Percentiles rank a stretch among this genome's conserved stretches.
Evolutionary conservation across 2,329 filamentous ascomycete species (phyloP).

Genomic region (Periconia sp.): DNA sequence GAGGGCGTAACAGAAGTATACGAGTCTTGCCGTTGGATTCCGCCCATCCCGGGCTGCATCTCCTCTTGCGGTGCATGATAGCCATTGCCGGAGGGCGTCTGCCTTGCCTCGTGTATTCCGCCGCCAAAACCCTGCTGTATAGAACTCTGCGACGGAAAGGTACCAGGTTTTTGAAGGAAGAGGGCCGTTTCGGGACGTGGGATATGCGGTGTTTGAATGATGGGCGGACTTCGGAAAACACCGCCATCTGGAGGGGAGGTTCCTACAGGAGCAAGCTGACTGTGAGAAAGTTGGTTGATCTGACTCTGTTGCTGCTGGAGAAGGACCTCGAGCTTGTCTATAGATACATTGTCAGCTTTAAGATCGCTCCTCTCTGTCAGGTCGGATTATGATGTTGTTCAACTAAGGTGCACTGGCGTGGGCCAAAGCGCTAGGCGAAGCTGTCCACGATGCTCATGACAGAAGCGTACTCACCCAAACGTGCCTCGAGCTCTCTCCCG

Average conservation of each 20-base stretch:
- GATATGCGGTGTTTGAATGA: conserved; percentile 49
- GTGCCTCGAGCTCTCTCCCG: conserved; percentile 65
- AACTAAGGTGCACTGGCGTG: no score
- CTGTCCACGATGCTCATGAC: background rate
- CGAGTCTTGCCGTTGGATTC: conserved; percentile 34
- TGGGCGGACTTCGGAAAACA: conserved; percentile 43
- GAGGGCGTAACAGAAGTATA: conserved; percentile 21
- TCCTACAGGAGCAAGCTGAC: conserved; percentile 26
- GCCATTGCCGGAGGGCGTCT: conserved; percentile 32
- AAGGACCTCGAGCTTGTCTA: conserved; percentile 55
- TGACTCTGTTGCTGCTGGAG: conserved; percentile 54
- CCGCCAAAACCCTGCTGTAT: conserved; percentile 38
- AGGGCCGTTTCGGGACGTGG: conserved; percentile 53
- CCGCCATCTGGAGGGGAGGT: conserved; percentile 39
- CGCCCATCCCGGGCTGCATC: conserved; percentile 25
- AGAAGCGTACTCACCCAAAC: conserved; percentile 56
- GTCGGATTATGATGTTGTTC: no score
- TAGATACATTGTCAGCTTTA: conserved; percentile 9
- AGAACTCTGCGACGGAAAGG: conserved; percentile 39
- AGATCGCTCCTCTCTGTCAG: no score
- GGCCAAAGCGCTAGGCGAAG: no score
- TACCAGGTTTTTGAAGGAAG: conserved; percentile 53
- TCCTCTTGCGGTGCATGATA: conserved; percentile 36
- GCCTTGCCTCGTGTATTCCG: conserved; percentile 47
- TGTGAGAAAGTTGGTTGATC: conserved; percentile 51